Conservation (phyloP, 179 eudicot species). For the Spergularia azorica region DNA sequence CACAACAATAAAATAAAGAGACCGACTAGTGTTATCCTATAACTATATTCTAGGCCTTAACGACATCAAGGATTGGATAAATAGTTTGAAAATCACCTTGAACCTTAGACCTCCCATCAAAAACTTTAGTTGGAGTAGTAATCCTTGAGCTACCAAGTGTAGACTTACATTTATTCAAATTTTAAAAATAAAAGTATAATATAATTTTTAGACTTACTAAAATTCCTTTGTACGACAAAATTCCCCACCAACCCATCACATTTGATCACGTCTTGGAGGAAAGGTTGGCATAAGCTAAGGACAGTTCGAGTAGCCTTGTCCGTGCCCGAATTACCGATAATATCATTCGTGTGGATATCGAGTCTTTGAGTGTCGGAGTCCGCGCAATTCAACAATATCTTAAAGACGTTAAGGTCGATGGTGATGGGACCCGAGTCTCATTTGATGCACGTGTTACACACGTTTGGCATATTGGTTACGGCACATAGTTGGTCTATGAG, state of each 20-base stretch:
- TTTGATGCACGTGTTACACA: not conserved
- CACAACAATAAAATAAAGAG: no score
- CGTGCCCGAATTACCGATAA: no score
- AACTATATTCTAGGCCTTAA: not conserved
- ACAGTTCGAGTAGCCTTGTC: not conserved
- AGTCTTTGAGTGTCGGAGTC: not conserved
- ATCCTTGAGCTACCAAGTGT: not conserved
- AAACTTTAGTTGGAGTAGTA: constrained; percentile 13
- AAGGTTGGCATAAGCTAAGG: not conserved
- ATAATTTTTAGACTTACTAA: not conserved
- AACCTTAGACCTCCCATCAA: constrained; percentile 19
- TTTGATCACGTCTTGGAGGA: not conserved
- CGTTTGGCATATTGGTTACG: not conserved
- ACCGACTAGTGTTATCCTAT: no score
- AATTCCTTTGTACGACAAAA: not conserved
- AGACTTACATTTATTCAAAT: not conserved
- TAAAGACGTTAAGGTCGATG: not conserved
- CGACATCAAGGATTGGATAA: not conserved
- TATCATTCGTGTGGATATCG: not conserved
- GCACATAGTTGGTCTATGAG: not conserved
- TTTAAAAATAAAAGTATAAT: not conserved
- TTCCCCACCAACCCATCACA: not conserved
- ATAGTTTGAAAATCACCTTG: not conserved
- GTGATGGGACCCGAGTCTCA: not conserved
- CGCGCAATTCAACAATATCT: not conserved